A percentile compares a stretch with the other conserved stretches of the same genome.
These are phyloP conservation scores for Wickerhamomyces sydowiorum DNA, from an alignment of 805 yeast species.

Conservation along the genomic window DNA sequence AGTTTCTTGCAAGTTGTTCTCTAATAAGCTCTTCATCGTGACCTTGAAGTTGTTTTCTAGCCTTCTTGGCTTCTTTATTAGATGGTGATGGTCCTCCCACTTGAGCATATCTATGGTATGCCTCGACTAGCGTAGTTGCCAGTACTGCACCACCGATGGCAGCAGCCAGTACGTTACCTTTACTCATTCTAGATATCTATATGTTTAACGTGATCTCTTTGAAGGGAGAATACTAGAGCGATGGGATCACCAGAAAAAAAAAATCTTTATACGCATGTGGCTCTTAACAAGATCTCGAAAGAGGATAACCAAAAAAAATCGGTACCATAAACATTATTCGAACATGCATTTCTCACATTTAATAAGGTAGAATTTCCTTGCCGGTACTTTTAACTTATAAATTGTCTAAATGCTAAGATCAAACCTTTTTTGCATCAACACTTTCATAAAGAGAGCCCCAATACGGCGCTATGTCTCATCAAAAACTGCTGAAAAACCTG, in stretches of 20 bases:
- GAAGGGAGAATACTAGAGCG: no score
- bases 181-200: no score
- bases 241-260: no score
- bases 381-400: background rate
- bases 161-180: conserved; percentile 23
- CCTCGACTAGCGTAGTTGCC: conserved; percentile 25
- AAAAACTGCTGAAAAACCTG: background rate
- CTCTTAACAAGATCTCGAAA: background rate
- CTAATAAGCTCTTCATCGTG: conserved; percentile 69
- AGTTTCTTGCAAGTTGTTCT: conserved; percentile 91
- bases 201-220: no score
- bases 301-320: background rate
- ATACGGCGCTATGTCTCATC: conserved; percentile 7
- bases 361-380: no score
- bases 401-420: background rate
- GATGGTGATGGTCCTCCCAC: conserved; percentile 21
- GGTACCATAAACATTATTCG: no score
- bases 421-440: background rate
- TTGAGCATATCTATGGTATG: conserved; percentile 16
- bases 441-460: background rate
- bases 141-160: conserved; percentile 27
- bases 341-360: no score
- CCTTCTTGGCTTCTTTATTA: conserved; percentile 2
- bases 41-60: background rate
- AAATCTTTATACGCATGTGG: conserved; percentile 1